A percentile compares a stretch with the other conserved stretches of the same genome.
These are phyloP conservation scores for Echria macrotheca DNA, from an alignment of 495 filamentous ascomycete genomes.

Conservation along the genomic window DNA sequence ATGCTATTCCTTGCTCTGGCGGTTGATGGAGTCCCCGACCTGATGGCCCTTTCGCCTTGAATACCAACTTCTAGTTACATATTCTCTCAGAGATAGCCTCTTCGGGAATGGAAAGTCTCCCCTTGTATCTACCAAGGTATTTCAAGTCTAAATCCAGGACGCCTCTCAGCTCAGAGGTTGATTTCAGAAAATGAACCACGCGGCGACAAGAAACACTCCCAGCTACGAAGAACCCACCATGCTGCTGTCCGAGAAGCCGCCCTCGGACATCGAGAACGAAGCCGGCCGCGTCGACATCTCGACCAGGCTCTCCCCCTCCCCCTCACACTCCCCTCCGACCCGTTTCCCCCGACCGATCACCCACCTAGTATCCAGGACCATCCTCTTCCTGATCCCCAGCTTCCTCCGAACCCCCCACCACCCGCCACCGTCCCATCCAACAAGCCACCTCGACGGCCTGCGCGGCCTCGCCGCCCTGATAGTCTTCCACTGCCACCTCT, in stretches of 20 bases:
- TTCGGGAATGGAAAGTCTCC: no score
- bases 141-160: no score
- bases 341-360: neutral
- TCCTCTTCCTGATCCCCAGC: conserved; percentile 34
- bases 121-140: no score
- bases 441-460: conserved; percentile 54
- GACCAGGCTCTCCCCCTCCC: conserved; percentile 10
- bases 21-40: no score
- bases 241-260: conserved; percentile 26
- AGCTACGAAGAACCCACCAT: conserved; percentile 28
- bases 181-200: no score
- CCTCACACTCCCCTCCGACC: no score
- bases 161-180: no score
- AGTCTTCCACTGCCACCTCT: conserved; percentile 52
- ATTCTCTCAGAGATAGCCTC: no score
- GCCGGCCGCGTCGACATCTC: conserved; percentile 23
- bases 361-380: conserved; percentile 19
- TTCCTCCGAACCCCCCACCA: conserved; percentile 25
- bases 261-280: conserved; percentile 29
- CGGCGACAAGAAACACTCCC: conserved; percentile 20
- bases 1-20: no score
- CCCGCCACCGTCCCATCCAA: conserved; percentile 23
- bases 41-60: no score
- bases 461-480: conserved; percentile 54
- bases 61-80: no score